phyloP scores from a whole-genome alignment of 345 rosid genomes.

The Acer negundo region DNA sequence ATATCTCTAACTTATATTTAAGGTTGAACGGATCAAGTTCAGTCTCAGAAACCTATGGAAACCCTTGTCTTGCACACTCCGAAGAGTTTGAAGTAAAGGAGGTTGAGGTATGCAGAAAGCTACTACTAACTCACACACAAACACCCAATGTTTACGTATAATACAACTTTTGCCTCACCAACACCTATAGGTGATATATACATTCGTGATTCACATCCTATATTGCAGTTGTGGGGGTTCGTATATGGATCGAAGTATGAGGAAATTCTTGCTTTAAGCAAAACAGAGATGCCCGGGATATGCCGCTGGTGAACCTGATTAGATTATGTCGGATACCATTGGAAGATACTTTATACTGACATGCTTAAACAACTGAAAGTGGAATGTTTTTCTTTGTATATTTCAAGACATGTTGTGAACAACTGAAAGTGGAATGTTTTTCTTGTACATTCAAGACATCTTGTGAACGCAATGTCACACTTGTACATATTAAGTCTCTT shows the following conservation, averaged over 20 bases:
- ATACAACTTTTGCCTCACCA: neutral
- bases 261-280: slow-evolving; percentile 72
- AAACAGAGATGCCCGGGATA: slow-evolving; percentile 67
- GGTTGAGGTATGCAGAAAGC: slow-evolving; percentile 68
- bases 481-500: slow-evolving; percentile 9
- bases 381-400: neutral
- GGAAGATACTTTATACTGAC: neutral
- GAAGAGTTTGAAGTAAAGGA: slow-evolving; percentile 87
- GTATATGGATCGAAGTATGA: slow-evolving; percentile 82
- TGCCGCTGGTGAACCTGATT: slow-evolving; percentile 62
- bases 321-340: neutral
- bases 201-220: neutral
- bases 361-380: neutral
- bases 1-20: slow-evolving; percentile 10
- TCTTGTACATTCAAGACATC: no score
- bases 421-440: no score
- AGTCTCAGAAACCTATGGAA: slow-evolving; percentile 88
- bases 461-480: no score
- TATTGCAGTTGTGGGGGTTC: slow-evolving; percentile 87
- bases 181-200: neutral
- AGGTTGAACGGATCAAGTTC: slow-evolving; percentile 93
- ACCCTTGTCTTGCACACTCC: slow-evolving; percentile 79
- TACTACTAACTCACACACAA: neutral
- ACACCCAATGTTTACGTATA: neutral
- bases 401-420: neutral